Evolutionary conservation across 805 yeast genomes (phyloP).

Genomic region (Debaryomyces tyrocola): DNA sequence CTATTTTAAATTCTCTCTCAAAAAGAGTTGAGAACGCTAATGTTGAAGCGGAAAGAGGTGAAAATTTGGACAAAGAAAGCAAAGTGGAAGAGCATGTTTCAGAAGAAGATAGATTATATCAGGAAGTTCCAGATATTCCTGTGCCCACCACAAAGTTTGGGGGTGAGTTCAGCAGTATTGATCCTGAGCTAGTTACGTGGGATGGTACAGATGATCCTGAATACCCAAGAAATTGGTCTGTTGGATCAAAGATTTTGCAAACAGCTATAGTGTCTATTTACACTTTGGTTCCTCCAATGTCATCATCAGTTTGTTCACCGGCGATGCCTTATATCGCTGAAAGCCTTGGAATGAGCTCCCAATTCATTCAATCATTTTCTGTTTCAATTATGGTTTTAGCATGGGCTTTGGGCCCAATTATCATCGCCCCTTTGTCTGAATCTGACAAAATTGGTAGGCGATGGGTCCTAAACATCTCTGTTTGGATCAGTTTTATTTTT

Average conservation of each 20-base stretch:
- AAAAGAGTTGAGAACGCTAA: conserved; percentile 15
- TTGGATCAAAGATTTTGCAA: conserved; percentile 39
- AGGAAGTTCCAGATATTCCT: conserved; percentile 24
- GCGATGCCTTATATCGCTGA: conserved; percentile 51
- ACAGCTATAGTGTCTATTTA: conserved; percentile 51
- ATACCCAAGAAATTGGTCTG: conserved; percentile 66
- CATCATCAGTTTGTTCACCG: conserved; percentile 64
- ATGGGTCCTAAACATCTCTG: conserved; percentile 52
- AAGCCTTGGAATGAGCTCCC: conserved; percentile 41
- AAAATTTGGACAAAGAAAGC: conserved; percentile 2
- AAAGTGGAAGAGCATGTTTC: conserved; percentile 17
- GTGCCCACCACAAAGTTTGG: conserved; percentile 47
- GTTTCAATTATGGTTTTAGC: conserved; percentile 70
- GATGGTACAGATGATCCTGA: conserved; percentile 59
- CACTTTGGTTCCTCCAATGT: conserved; percentile 60
- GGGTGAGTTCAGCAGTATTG: conserved; percentile 51
- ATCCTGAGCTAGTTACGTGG: conserved; percentile 72
- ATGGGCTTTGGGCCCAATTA: conserved; percentile 65
- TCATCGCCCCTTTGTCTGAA: conserved; percentile 69
- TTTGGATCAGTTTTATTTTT: conserved; percentile 48
- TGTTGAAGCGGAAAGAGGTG: conserved; percentile 10
- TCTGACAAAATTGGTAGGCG: conserved; percentile 56
- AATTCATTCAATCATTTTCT: conserved; percentile 49
- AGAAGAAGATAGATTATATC: conserved; percentile 5
- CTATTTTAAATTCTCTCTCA: conserved; percentile 41